Base-by-base conservation (phyloP, 768 basidiomycete species). In the Chlorophyllum brunneum region DNA sequence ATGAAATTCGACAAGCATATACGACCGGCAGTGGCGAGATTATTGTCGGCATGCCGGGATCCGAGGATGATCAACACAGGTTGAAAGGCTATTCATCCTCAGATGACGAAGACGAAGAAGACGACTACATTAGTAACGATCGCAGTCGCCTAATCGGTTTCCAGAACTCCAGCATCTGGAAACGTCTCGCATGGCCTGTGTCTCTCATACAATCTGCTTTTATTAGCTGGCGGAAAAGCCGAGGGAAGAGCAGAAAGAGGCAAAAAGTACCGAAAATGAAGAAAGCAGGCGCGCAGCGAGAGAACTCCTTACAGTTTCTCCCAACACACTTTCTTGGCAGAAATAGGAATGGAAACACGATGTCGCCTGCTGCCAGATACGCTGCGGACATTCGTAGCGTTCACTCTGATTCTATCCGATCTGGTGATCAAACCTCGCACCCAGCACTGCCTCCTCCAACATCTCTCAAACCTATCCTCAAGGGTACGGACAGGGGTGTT, bases 151-250 rank as follows among this genome's bases (percentile, higher is more conserved):
- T 24, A 15, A 23, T 4, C 24, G 11, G 16, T 3, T 13, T 29
- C 33, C 30, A 20, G 18, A 40, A 37, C n/a, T 11, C 34, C 4
- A 37, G 42, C 16, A 18, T 52, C n/a, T 44, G 41, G 41, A 29
- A 44, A 37, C 23, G 51, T 10, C 41, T 52, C 10, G 9, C 23
- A 23, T 52, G 51, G 51, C 51, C 51, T 11, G 37, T 52, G 3
- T 44, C 42, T 11, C 42, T 52, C 18, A 38, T 33, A 29, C 33
- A 52, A 4, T 15, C 5, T 8, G 31, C 23, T 7, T 18, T 36
- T 24, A 10, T 11, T 5, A 36, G 44, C 1, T 44, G 51, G 51
- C 24, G 29, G 18, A 22, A 36, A 5, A 33, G n/a, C 13, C 24
- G 24, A 20, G 13, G 4, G 13, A 27, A 43, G 16, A 31, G 6